Evolutionary conservation across 805 yeast species (phyloP).

Genomic region (Candida ipomoeae): DNA sequence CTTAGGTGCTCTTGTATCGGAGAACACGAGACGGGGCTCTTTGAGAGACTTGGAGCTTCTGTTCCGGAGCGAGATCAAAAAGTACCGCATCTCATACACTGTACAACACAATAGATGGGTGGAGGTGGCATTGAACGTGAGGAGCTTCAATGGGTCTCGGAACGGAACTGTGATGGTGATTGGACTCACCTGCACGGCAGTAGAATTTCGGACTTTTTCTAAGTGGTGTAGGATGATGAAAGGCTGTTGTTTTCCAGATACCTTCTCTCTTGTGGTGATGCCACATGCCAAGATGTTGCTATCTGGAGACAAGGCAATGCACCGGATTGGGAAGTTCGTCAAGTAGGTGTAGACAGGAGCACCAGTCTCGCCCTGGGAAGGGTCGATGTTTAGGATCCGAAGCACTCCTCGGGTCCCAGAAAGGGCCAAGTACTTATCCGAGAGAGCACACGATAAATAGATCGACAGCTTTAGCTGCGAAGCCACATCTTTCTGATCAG

Average conservation of each 20-base stretch:
- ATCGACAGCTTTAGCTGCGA: conserved; percentile 51
- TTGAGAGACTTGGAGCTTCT: conserved; percentile 41
- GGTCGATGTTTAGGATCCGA: conserved; percentile 54
- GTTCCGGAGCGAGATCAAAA: conserved; percentile 62
- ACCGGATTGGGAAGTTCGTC: conserved; percentile 72
- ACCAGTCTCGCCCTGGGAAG: conserved; percentile 37
- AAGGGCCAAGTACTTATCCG: conserved; percentile 57
- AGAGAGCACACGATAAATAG: conserved; percentile 54
- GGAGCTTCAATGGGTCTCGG: conserved; percentile 73
- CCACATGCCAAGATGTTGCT: conserved; percentile 73
- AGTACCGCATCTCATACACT: conserved; percentile 69
- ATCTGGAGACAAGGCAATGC: conserved; percentile 65
- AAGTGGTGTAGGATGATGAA: conserved; percentile 58
- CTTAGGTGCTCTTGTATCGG: conserved; percentile 21
- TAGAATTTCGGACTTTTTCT: conserved; percentile 1
- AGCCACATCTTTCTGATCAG: conserved; percentile 23
- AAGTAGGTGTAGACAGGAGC: conserved; percentile 62
- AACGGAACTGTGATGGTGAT: conserved; percentile 79
- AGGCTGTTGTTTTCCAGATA: conserved; percentile 69
- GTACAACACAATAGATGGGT: conserved; percentile 72
- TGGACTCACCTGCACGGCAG: conserved; percentile 42
- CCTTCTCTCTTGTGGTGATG: conserved; percentile 72
- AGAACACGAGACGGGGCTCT: conserved; percentile 39
- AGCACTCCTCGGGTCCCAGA: conserved; percentile 72
- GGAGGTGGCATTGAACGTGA: conserved; percentile 71